Conservation (phyloP, 805 yeast genomes). For the Candida methanosorbosa region DNA sequence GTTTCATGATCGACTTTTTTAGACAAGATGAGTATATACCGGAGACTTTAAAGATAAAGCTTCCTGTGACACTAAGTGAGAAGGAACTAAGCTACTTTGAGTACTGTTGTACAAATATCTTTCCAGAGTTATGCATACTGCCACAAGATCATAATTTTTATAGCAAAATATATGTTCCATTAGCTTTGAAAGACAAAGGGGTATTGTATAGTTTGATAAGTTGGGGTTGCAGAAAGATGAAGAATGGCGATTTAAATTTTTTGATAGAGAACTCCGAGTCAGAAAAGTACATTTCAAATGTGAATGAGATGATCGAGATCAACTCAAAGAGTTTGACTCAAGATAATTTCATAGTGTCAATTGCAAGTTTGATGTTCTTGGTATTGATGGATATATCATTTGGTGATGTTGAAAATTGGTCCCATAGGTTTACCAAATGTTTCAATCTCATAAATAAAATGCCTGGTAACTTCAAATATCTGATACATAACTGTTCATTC, state of each 20-base stretch:
- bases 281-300: conserved; percentile 7
- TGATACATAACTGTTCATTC: conserved; percentile 21
- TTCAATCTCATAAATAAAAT: conserved; percentile 15
- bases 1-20: too few species aligned
- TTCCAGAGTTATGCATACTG: conserved; percentile 41
- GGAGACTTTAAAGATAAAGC: conserved; percentile 7
- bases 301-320: conserved; percentile 5
- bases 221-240: conserved; percentile 37
- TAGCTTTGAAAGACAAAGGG: conserved; percentile 40
- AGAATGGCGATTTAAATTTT: conserved; percentile 12
- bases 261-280: conserved; percentile 14
- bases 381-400: conserved; percentile 23
- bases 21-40: too few species aligned
- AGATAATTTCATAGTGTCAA: conserved; percentile 15
- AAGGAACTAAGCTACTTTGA: conserved; percentile 27
- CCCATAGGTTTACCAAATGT: conserved; percentile 20
- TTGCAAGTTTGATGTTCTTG: conserved; percentile 21
- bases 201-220: conserved; percentile 42
- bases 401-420: conserved; percentile 28
- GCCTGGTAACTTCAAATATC: conserved; percentile 19
- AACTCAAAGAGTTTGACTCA: conserved; percentile 6
- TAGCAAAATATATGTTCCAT: conserved; percentile 41
- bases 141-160: conserved; percentile 40
- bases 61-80: conserved; percentile 11
- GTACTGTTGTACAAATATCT: conserved; percentile 36